These are phyloP conservation scores for Saitozyma podzolica DNA, from an alignment of 768 basidiomycete species.

Conservation along the genomic window DNA sequence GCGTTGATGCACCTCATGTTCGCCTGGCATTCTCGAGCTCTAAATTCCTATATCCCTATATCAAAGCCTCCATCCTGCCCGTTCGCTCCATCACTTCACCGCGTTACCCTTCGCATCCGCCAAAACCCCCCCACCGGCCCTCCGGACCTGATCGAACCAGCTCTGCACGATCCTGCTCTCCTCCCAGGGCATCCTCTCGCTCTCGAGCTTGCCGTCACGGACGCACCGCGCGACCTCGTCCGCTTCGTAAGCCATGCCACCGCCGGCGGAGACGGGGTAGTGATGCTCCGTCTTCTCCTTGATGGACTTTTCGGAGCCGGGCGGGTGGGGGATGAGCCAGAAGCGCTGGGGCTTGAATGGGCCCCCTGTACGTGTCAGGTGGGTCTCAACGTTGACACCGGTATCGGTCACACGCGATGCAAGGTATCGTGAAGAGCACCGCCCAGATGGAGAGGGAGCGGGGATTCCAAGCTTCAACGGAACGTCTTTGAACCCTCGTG, in stretches of 20 bases:
- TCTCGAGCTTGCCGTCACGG: conserved; percentile 70
- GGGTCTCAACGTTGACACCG: too few species aligned
- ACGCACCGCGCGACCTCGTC: conserved; percentile 83
- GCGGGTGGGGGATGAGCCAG: conserved; percentile 34
- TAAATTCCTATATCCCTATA: too few species aligned
- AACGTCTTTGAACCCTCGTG: not conserved
- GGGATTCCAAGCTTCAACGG: not conserved
- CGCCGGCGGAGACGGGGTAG: conserved; percentile 48
- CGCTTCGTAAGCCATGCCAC: conserved; percentile 83
- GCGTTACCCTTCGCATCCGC: conserved; percentile 41
- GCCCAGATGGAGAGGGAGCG: conserved; percentile 2
- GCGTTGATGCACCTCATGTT: too few species aligned
- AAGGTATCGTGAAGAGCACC: not conserved
- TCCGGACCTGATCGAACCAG: conserved; percentile 76
- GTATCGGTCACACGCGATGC: not conserved
- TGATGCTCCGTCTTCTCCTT: conserved; percentile 65
- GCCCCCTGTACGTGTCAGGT: conserved; percentile 16
- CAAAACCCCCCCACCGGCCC: conserved; percentile 66
- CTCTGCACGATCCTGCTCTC: conserved; percentile 80
- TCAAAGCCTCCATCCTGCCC: not conserved
- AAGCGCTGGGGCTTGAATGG: conserved; percentile 33
- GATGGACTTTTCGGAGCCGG: conserved; percentile 50
- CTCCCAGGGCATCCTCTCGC: conserved; percentile 70
- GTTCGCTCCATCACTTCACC: conserved; percentile 3
- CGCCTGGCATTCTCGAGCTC: too few species aligned